These are phyloP conservation scores for Cutaneotrichosporon sp. DNA, from an alignment of 1,284 basidiomycete genomes.

Conservation along the genomic window DNA sequence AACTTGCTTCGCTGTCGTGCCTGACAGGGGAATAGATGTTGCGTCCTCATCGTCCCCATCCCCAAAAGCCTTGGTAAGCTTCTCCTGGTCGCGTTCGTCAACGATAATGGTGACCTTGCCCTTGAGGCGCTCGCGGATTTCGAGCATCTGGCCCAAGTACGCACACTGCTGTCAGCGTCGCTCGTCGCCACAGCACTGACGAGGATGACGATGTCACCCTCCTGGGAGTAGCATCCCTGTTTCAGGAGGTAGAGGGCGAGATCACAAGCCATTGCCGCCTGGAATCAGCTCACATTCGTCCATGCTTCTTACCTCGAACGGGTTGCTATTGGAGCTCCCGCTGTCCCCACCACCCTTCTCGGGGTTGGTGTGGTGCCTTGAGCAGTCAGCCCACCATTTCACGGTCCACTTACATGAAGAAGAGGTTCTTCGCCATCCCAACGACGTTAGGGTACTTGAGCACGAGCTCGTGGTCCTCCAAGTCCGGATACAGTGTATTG, in stretches of 20 bases:
- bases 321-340: slow-evolving; percentile 63
- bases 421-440: slow-evolving; percentile 62
- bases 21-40: neutral
- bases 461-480: slow-evolving; percentile 62
- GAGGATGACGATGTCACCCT: slow-evolving; percentile 70
- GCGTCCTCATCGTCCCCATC: neutral
- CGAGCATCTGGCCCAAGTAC: slow-evolving; percentile 58
- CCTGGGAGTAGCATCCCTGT: slow-evolving; percentile 61
- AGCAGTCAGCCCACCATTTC: neutral
- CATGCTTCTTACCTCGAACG: slow-evolving; percentile 60
- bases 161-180: slow-evolving; percentile 11
- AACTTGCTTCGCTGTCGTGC: slow-evolving; percentile 55
- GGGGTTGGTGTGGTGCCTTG: slow-evolving; percentile 55
- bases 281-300: neutral
- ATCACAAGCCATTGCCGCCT: slow-evolving; percentile 70
- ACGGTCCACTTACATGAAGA: slow-evolving; percentile 56
- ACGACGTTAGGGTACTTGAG: slow-evolving; percentile 58
- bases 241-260: slow-evolving; percentile 65
- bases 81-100: slow-evolving; percentile 66
- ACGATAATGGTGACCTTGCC: slow-evolving; percentile 62
- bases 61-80: slow-evolving; percentile 47
- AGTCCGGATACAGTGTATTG: slow-evolving; percentile 61
- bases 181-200: slow-evolving; percentile 4
- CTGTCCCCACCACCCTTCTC: slow-evolving; percentile 62
- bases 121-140: slow-evolving; percentile 59